Evolutionary conservation across 805 yeast genomes (phyloP), one percentile per base, ranked within the genome.

Genomic region (Lachancea mirantina): DNA sequence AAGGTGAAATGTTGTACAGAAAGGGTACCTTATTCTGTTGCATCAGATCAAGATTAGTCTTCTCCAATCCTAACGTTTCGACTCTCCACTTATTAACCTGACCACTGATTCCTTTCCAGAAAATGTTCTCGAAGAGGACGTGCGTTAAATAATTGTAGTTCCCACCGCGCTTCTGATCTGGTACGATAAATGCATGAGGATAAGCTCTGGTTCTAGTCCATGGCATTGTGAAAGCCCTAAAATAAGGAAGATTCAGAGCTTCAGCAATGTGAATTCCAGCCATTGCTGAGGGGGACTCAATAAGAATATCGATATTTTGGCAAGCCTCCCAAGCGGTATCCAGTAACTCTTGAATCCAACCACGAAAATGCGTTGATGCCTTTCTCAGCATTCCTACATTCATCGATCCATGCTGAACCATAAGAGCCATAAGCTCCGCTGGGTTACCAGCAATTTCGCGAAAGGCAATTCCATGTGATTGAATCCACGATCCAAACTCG

Each of bases 141-240:
- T 89, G 95, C 0, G 96, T 87, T 61, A 89, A 65, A 50, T 84
- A 84, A 52, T 89, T 89, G 59, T 89, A 89, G 7, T 88, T 80
- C 3, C 96, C 96, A 8, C 96, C 96, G 54, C 81, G 72, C 51
- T 81, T 84, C 57, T 84, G 94, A 39, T 87, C 96, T 0, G 97
- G 96, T 6, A 84, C 95, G 52, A 88, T 76, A 43, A 89, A 87
- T 0, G 97, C 96, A 64, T 89, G 96, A 1, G 96, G 96, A 52
- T 89, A 89, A 0, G 96, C 94, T 45, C 94, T 68, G 1, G 97
- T 88, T 40, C 95, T 63, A 0, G 96, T 84, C 97, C 97, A 89
- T 0, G 97, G 97, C 97, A 89, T 89, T 0, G 97, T 89, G 53
- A 89, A 89, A 0, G 96, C 96, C 47, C 96, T 68, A 64, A 84